Base-by-base conservation (phyloP, 768 basidiomycete genomes). In the Rhodotorula diobovata region DNA sequence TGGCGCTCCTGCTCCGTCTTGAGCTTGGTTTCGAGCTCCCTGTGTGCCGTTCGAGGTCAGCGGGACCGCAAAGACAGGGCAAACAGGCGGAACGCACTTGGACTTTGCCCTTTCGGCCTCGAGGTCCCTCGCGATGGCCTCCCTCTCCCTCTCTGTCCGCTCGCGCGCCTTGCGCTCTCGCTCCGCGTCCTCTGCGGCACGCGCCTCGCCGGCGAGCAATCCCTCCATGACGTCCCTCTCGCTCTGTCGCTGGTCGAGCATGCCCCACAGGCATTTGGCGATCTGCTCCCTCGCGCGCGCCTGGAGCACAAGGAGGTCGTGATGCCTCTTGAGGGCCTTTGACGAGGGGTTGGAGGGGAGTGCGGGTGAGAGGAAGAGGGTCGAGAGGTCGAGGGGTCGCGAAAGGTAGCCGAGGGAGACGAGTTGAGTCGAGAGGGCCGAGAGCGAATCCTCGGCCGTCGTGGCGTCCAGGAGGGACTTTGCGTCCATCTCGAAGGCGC, bases 1-100 rank as follows among this genome's bases (percentile, higher is more conserved):
- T 71, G 65, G 2, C 61, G 59, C n/a, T 66, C 70, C 45, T 71
- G 62, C 61, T 71, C 70, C 7, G 34, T 28, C 39, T 43, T 35
- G n/a, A 71, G 61, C 55, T 56, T 61, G 25, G 18, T 6, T 34
- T 54, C 41, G 8, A 64, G 61, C 21, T 66, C 65, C 46, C 70
- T 71, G 50, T n/a, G 23, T 20, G 28, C 15, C 1, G n/a, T 15
- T 9, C 39, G 3, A 6, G 4, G 37, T 57, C 35, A 57, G 56
- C 55, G 18, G 10, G 16, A 5, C 1, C 11, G 15, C 2, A 4
- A 14, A 2, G 9, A 43, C 0, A 30, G 45, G 23, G 20, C 56
- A 1, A 30, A n/a, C 11, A 21, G 21, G 18, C 20, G 34, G 14
- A 14, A 71, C 70, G 21, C 30, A 71, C 70, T 50, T 62, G 6